Base-by-base conservation (phyloP, 495 filamentous ascomycete genomes). In the Podospora australis region DNA sequence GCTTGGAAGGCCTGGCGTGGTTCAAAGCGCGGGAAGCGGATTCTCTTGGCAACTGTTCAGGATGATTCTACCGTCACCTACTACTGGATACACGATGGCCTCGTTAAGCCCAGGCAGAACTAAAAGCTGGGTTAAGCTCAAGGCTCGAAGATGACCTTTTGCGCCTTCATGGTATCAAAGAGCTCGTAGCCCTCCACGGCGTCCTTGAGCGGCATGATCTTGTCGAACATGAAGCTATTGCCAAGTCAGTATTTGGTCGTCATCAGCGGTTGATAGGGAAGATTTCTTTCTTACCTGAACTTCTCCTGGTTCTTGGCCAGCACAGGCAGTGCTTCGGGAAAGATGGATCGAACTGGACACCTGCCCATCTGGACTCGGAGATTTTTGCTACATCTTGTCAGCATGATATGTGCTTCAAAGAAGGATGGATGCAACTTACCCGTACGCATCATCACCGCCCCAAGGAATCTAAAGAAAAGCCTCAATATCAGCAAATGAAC, bases 61-160 rank as follows among this genome's bases (percentile, higher is more conserved):
- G 83, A 87, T 44, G 92, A 99, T 64, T 94, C 89, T 36, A 97
- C 92, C 2, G 78, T 97, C 17, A 87, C 91, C 3, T 97, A 95
- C 63, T 99, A 99, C 63, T 78, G 95, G 57, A 79, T 96, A 35
- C 90, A 95, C 54, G 91, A 96, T 64, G 94, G 94, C 2, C 80
- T 95, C 39, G 90, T 98, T 21, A 98, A 97, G 68, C 92, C 94
- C 3, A 73, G 94, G 49, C 92, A 96, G 63, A 98, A 98, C 65
- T 98, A 55, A 72, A 38, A 24, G 7, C 14, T 40, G 5, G 17
- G 1, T 4, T 22, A 2, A 3, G 30, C 7, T 59, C 54, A 66
- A 0, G 71, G 70, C 52, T 60, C 62, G 54, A 83, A 83, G 29
- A 83, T 72, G 6, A 88, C 84, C 75, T 98, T 98, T 58, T 96